Evolutionary conservation across 140 eudicot genomes (phyloP), one percentile per base, ranked within the genome.

Genomic region (Ambrosia hybrid): DNA sequence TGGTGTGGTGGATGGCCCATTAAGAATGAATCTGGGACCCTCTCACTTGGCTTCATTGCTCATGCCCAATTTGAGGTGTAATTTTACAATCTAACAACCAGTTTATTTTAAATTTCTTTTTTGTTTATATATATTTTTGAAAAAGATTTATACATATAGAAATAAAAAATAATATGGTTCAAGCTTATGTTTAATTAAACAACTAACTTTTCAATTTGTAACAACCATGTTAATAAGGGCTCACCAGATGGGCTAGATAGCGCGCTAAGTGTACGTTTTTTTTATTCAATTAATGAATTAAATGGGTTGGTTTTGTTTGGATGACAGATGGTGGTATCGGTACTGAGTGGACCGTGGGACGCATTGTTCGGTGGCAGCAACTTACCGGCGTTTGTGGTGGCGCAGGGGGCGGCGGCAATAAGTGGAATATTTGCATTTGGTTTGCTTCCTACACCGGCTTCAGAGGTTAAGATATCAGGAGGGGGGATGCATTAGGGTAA

Each of bases 271-370:
- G 48, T 1, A 9, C 3, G 48, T 43, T 43, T 43, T 43, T 43
- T 9, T 41, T 6, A 43, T 30, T 30, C 8, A 43, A 43, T 43
- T 43, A 43, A 43, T 0, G 48, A 9, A n/a, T n/a, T n/a, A n/a
- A n/a, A n/a, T n/a, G n/a, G n/a, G 48, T 43, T 43, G 55, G 4
- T 10, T 49, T 10, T 9, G 55, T 2, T 49, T 49, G n/a, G 14
- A 48, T 11, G 9, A 48, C 81, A 91, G 96, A 88, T 91, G 88
- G 17, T 81, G 3, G 89, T 86, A 55, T 78, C 94, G 1, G 76
- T 91, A 6, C 43, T 79, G 45, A 89, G 89, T 67, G 97, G 96
- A 68, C 91, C 96, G 34, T 83, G 82, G 86, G 97, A 88, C 64
- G 79, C 77, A 8, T 7, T 82, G 4, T 88, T 91, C 12, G 97